Conservation (phyloP, 257 asterid species). For the Solanum chmielewskii region DNA sequence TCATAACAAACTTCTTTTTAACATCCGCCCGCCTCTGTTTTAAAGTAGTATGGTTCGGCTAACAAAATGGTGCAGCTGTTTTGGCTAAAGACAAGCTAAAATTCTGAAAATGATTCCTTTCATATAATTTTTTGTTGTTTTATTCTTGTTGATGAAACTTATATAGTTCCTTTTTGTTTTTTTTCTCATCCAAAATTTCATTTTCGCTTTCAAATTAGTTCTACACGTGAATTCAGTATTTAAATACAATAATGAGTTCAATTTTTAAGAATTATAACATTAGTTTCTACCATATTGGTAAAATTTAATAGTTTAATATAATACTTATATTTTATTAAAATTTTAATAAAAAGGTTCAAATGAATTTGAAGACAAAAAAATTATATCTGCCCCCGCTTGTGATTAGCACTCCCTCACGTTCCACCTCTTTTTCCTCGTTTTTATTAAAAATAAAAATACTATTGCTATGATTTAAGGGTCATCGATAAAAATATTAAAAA, state of each 20-base stretch:
- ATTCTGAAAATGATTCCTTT: neutral
- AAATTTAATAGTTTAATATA: neutral
- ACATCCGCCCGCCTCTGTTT: too few species aligned
- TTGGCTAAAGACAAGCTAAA: neutral
- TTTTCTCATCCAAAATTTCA: neutral
- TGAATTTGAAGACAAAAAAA: neutral
- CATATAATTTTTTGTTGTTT: neutral
- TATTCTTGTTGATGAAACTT: neutral
- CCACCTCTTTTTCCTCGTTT: neutral
- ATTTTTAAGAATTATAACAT: neutral
- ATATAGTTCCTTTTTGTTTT: neutral
- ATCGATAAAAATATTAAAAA: neutral
- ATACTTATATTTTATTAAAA: too few species aligned
- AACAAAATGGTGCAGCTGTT: neutral
- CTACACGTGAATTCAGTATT: neutral
- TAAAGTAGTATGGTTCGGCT: neutral
- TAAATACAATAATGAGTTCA: neutral
- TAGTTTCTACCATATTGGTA: neutral
- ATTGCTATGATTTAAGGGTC: neutral
- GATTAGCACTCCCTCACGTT: neutral
- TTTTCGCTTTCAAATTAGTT: neutral
- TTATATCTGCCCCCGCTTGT: neutral
- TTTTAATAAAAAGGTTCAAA: neutral
- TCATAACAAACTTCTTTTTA: too few species aligned
- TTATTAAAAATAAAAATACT: too few species aligned